Base-by-base conservation (phyloP, 257 asterid genomes). In the Mentha longifolia region DNA sequence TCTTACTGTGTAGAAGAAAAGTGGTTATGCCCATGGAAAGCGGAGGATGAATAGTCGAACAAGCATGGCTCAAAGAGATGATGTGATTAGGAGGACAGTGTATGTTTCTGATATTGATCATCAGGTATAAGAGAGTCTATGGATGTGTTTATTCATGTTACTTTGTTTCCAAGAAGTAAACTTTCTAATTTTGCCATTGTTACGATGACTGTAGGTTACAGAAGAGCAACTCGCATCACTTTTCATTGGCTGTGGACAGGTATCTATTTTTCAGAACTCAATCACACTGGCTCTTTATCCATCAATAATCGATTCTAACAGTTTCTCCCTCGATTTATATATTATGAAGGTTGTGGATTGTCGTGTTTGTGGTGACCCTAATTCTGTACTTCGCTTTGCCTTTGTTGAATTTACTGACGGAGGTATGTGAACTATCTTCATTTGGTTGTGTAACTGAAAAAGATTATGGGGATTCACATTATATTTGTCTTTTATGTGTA, bases 21-120 rank as follows among this genome's bases (percentile, higher is more conserved):
- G 81, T 68, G 90, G 85, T 11, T 82, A 80, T 75, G 20, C 76
- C 60, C 61, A 82, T 66, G 94, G 87, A 49, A 84, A 83, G 80
- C 79, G 79, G 71, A 84, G 83, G 83, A 71, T 80, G 77, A 84
- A 85, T 68, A 80, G 74, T 46, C 80, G 92, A 78, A 86, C 92
- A 67, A 77, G 86, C 81, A 72, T 81, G 82, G 92, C 92, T 31
- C 92, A 88, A 59, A 82, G 85, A 73, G 95, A 88, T 35, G 92
- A 86, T 59, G 92, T 86, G 65, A 88, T 88, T 74, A 83, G 77
- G 82, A 85, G 92, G 85, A 88, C 92, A 6, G 95, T 88, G 43
- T 88, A 88, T 79, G 90, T 88, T n/a, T 86, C 95, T 56, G 89
- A 86, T 74, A 88, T 88, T 78, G 95, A 86, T 78, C 92, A 84